Evolutionary conservation across 805 yeast genomes (phyloP), one percentile per base, ranked within the genome.

Genomic region (Myxozyma mucilagina): DNA sequence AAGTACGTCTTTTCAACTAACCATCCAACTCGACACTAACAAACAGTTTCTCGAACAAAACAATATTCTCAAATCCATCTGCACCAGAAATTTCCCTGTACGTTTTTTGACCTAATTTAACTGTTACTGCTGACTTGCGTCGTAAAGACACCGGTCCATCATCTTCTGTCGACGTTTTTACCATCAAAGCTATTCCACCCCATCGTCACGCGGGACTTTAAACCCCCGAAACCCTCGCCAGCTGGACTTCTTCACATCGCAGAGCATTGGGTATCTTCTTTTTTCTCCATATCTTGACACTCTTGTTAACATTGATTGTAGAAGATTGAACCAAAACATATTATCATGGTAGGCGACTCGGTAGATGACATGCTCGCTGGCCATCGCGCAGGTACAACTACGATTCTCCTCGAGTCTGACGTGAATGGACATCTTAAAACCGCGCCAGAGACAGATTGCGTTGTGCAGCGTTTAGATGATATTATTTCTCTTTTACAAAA

Each of bases 341-440:
- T 86, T 35, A 69, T 86, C 5, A 87, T 87, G 91, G 87, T 87
- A 14, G 92, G 92, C 11, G 91, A 87, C 69, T 86, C 90, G 0
- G 72, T 77, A 44, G 91, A 87, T 71, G 92, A 87, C 68, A 83
- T 87, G 84, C 73, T 68, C 45, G 82, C 88, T 35, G 91, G 90
- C 2, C 70, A 77, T 35, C 66, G 74, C n/a, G 90, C 91, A 0
- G 90, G 90, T 0, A 81, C 82, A 47, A 75, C 79, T 1, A 80
- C 89, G 0, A 75, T 86, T 2, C 73, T 87, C 54, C 72, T 87
- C 45, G 78, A 76, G 47, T 83, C 84, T 62, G 78, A 78, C 31
- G 82, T 78, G 38, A 87, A 87, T 64, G 74, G 67, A 2, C 76
- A 79, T 50, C 70, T 84, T 11, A 72, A 78, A 35, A 74, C 69